Conservation (phyloP, 2,329 filamentous ascomycete genomes). For the Penicillium rolfsii region DNA sequence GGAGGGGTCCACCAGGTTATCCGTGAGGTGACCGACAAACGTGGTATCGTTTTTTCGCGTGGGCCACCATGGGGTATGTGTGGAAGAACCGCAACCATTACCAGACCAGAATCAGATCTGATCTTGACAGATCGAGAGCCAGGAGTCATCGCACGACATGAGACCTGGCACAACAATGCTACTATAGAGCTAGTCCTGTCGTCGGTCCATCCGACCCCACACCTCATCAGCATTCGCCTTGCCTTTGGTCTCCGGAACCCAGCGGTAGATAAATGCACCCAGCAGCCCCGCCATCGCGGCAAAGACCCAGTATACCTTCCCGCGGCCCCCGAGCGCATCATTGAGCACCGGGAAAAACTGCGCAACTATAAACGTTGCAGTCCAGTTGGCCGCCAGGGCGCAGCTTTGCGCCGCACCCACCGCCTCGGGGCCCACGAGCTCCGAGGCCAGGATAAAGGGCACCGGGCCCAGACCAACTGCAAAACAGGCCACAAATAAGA, state of each 20-base stretch:
- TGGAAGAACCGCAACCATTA: background rate
- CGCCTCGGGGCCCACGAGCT: conserved; percentile 86
- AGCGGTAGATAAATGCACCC: conserved; percentile 70
- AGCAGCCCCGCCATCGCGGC: conserved; percentile 71
- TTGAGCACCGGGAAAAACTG: conserved; percentile 94
- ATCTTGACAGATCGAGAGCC: background rate
- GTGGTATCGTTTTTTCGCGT: conserved; percentile 4
- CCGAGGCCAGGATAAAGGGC: conserved; percentile 89
- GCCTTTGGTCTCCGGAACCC: conserved; percentile 85
- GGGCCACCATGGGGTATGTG: background rate
- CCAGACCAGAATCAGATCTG: background rate
- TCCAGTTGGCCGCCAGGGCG: conserved; percentile 83
- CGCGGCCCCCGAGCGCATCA: conserved; percentile 72
- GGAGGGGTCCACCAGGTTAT: background rate
- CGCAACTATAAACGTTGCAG: conserved; percentile 87
- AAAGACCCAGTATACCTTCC: conserved; percentile 93
- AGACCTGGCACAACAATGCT: background rate
- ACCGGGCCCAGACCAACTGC: conserved; percentile 90
- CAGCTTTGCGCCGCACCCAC: conserved; percentile 91
- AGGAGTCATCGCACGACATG: background rate
- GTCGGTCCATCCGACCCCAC: conserved; percentile 67
- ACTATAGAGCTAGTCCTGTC: conserved; percentile 34
- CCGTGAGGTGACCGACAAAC: background rate
- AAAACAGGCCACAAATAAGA: conserved; percentile 87
- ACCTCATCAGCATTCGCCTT: conserved; percentile 84